Evolutionary conservation across 352 stramenopile genomes (phyloP).

Genomic region (Globisporangium nagaii): DNA sequence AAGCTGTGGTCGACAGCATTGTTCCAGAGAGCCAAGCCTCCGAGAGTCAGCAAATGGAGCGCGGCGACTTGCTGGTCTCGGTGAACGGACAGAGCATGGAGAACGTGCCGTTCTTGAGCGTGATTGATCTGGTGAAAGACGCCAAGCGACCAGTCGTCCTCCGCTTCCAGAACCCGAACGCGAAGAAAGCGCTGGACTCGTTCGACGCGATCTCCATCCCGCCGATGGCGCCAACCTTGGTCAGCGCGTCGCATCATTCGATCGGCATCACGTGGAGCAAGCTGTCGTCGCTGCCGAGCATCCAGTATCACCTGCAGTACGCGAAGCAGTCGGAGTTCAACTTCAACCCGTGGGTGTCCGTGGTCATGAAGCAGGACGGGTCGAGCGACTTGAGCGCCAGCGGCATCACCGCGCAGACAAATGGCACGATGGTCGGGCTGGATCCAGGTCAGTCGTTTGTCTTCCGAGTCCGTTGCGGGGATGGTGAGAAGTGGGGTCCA

Average conservation of each 20-base stretch:
- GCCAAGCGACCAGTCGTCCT: slow-evolving; percentile 58
- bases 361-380: slow-evolving; percentile 46
- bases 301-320: slow-evolving; percentile 61
- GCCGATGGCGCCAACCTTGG: slow-evolving; percentile 52
- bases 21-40: slow-evolving; percentile 76
- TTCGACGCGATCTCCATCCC: slow-evolving; percentile 56
- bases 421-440: slow-evolving; percentile 60
- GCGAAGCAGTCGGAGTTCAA: slow-evolving; percentile 54
- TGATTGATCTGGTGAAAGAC: slow-evolving; percentile 78
- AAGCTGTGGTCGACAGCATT: slow-evolving; percentile 76
- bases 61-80: slow-evolving; percentile 65
- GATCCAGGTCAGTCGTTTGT: slow-evolving; percentile 46
- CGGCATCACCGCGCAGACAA: slow-evolving; percentile 43
- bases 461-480: slow-evolving; percentile 60
- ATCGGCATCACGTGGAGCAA: slow-evolving; percentile 62
- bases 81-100: slow-evolving; percentile 71
- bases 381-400: slow-evolving; percentile 31
- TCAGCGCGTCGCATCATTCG: slow-evolving; percentile 55
- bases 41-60: slow-evolving; percentile 54
- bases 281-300: slow-evolving; percentile 19
- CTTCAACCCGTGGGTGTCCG: slow-evolving; percentile 49
- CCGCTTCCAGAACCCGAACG: slow-evolving; percentile 58
- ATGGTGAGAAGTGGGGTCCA: slow-evolving; percentile 49
- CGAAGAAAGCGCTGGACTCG: slow-evolving; percentile 33
- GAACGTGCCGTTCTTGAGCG: slow-evolving; percentile 53